phyloP scores from a whole-genome alignment of 495 filamentous ascomycete genomes.

The Annulohypoxylon moriforme region DNA sequence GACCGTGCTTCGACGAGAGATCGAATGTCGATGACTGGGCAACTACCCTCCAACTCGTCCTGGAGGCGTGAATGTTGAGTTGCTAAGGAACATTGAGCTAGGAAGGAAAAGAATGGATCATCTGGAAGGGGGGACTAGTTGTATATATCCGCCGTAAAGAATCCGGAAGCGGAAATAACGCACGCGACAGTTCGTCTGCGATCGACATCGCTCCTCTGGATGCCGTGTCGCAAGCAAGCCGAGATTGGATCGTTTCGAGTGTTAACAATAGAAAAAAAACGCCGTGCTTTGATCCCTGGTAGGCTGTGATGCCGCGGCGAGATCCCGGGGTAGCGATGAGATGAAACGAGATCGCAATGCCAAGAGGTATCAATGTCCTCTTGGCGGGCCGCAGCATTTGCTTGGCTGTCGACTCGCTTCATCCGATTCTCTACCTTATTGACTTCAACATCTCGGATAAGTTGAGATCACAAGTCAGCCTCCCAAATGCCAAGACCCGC shows the following conservation, averaged over 20 bases:
- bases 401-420: conserved; percentile 14
- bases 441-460: conserved; percentile 3
- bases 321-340: conserved; percentile 29
- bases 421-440: conserved; percentile 11
- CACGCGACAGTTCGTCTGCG: conserved; percentile 26
- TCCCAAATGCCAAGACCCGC: conserved; percentile 22
- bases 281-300: conserved; percentile 32
- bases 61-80: conserved; percentile 39
- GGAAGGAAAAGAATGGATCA: conserved; percentile 14
- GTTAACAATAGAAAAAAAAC: neutral
- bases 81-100: conserved; percentile 37
- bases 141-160: conserved; percentile 25
- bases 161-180: conserved; percentile 20
- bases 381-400: conserved; percentile 39
- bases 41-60: conserved; percentile 41
- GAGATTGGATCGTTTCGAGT: conserved; percentile 20
- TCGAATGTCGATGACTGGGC: conserved; percentile 30
- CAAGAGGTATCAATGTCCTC: conserved; percentile 38
- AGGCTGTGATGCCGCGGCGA: neutral
- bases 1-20: conserved; percentile 35
- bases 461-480: conserved; percentile 11
- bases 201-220: conserved; percentile 31
- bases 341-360: conserved; percentile 44
- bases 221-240: conserved; percentile 17
- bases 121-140: conserved; percentile 9